Evolutionary conservation across 2,329 filamentous ascomycete species (phyloP), one percentile per base, ranked within the genome.

Genomic region (Alternaria alternata): DNA sequence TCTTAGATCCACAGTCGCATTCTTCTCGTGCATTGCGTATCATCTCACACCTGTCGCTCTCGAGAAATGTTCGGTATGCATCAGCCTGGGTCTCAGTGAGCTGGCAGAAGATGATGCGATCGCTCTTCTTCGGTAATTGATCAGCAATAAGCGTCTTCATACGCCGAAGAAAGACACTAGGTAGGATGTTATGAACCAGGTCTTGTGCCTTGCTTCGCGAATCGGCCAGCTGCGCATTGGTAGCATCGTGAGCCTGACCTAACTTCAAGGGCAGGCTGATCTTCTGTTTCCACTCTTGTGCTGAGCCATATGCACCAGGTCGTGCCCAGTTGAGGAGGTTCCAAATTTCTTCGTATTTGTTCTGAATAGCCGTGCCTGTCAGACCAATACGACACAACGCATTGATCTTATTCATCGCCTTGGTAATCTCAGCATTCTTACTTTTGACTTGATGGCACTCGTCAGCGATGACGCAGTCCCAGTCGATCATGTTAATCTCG

Each of bases 271-370:
- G 95, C 22, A 89, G 86, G 54, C 89, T 89, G 59, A 99, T 92
- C 38, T 86, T 88, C 20, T 86, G 83, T 70, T 88, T 90, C 95
- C 95, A 99, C 42, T 91, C 91, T 5, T 86, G 81, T 9, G 91
- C 79, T 0, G 88, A 86, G 0, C 89, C 88, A 64, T 91, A 85
- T 39, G 78, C 80, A 0, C 93, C 94, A 0, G 95, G 95, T 68
- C 96, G 95, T 0, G 93, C 94, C 95, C 95, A 99, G 75, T 99
- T 96, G 3, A 99, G 83, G 0, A 99, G 83, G 0, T 93, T 96
- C 94, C 94, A 99, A 1, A 99, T 85, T 77, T 99, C 95, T 74
- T 97, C 93, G 75, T 99, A 99, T 67, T 92, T 95, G 78, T 99
- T 99, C 75, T 99, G 95, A 44, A 99, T 97, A 0, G 94, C 94